Conservation (phyloP, 441 rosid species). For the Euphorbia schlechtendalii region DNA sequence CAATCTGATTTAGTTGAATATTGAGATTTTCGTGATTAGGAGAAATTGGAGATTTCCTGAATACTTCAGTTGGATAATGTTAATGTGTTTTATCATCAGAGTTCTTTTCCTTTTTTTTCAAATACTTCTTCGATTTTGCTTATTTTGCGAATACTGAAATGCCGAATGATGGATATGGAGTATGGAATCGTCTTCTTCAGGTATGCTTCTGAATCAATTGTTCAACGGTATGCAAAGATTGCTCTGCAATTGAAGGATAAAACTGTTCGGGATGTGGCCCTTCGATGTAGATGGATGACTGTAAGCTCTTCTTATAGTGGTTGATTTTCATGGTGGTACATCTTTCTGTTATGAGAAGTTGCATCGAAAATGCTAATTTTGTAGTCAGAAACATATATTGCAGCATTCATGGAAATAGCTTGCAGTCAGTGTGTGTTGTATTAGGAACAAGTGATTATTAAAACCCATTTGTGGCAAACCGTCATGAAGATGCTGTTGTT, state of each 20-base stretch:
- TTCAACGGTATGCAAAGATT: conserved; percentile 69
- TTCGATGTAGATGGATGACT: conserved; percentile 77
- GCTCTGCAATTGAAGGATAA: conserved; percentile 62
- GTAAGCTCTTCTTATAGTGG: conserved; percentile 30
- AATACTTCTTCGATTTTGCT: neutral
- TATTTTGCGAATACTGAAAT: neutral
- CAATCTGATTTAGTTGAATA: neutral
- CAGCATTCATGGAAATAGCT: neutral
- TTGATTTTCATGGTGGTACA: neutral
- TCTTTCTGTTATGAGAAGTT: neutral
- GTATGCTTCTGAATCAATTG: conserved; percentile 40
- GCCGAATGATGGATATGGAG: neutral
- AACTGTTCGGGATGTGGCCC: conserved; percentile 73
- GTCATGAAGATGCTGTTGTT: neutral
- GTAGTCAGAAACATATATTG: neutral
- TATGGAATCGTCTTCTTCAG: conserved; percentile 21
- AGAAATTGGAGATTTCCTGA: neutral
- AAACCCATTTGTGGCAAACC: no score
- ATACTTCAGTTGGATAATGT: neutral
- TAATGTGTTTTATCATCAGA: neutral
- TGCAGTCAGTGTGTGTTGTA: neutral
- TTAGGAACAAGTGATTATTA: neutral
- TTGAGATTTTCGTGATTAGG: neutral
- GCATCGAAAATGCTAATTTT: neutral
- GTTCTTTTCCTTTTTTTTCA: neutral